phyloP scores from a whole-genome alignment of 768 basidiomycete genomes.

The Lactifluus hygrophoroides region DNA sequence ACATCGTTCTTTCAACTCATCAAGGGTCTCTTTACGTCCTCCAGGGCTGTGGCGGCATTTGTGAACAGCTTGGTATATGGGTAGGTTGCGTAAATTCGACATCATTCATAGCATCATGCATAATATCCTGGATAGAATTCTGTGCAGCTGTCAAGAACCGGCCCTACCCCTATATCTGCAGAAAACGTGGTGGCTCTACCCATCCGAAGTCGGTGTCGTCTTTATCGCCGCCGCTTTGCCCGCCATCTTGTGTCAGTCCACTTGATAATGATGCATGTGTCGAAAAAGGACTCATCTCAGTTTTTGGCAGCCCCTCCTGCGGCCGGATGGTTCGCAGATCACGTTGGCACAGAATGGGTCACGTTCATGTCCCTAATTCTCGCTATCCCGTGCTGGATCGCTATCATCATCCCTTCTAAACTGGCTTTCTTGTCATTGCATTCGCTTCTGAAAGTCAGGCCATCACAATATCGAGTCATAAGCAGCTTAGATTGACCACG shows the following conservation, averaged over 20 bases:
- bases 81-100: slow-evolving; percentile 22
- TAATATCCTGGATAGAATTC: slow-evolving; percentile 17
- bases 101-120: not conserved
- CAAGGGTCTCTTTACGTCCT: slow-evolving; percentile 22
- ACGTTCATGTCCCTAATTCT: slow-evolving; percentile 39
- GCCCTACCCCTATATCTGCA: slow-evolving; percentile 31
- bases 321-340: slow-evolving; percentile 52
- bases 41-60: slow-evolving; percentile 25
- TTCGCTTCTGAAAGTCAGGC: slow-evolving; percentile 47
- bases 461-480: not conserved
- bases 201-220: slow-evolving; percentile 49
- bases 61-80: slow-evolving; percentile 29
- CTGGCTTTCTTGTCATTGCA: slow-evolving; percentile 43
- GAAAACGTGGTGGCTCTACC: slow-evolving; percentile 27
- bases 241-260: slow-evolving; percentile 50
- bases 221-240: slow-evolving; percentile 59
- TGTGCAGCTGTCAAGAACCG: slow-evolving; percentile 28
- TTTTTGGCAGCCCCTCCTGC: slow-evolving; percentile 42
- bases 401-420: slow-evolving; percentile 39
- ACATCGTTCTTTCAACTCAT: slow-evolving; percentile 21
- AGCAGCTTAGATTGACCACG: not conserved
- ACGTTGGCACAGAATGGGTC: slow-evolving; percentile 47
- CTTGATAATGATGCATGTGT: not conserved
- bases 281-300: not conserved
- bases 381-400: slow-evolving; percentile 55